Base-by-base conservation (phyloP, 106 monocot species). In the Acorus gramineus region DNA sequence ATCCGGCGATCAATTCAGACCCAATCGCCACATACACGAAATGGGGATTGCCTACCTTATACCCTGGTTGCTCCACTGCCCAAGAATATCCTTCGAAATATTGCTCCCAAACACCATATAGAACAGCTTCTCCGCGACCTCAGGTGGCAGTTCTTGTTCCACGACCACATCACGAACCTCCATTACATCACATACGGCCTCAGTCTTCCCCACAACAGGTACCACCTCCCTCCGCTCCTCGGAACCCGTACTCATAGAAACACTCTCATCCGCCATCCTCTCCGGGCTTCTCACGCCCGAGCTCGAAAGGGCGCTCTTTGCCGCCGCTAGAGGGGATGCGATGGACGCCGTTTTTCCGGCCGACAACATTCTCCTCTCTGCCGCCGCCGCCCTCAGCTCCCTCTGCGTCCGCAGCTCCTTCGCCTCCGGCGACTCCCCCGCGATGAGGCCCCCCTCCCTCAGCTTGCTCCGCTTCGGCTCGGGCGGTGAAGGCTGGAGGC, bases 1-100 rank as follows among this genome's bases (percentile, higher is more conserved):
- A 28, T 28, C 1, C 28, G 28, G 28, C 28, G 28, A 28, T 28
- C 28, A 28, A 28, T 28, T 28, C 7, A 14, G 54, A 47, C 12
- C 47, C 8, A 49, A 52, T 44, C 11, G 46, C 7, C 52, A 69
- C 49, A 28, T 28, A 28, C 28, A 28, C 1, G 28, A 28, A 28
- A 28, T 1, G 28, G 28, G 28, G 28, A 28, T 28, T 28, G 28
- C 28, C 28, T 28, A 98, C 98, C 92, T 88, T 63, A 98, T 92
- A 7, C 98, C 98, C 82, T 98, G 98, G 66, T 98, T 98, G 64
- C 79, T 79, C 98, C 98, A 98, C 52, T 82, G 98, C 5, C 77
- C 55, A 10, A 98, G 83, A 53, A 98, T 92, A 51, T 72, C 71
- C 72, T 49, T 81, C 2, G 83, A 84, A n/a, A 98, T 79, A 44